phyloP scores from a whole-genome alignment of 2,329 filamentous ascomycete species.

The Hypoxylon sp. region DNA sequence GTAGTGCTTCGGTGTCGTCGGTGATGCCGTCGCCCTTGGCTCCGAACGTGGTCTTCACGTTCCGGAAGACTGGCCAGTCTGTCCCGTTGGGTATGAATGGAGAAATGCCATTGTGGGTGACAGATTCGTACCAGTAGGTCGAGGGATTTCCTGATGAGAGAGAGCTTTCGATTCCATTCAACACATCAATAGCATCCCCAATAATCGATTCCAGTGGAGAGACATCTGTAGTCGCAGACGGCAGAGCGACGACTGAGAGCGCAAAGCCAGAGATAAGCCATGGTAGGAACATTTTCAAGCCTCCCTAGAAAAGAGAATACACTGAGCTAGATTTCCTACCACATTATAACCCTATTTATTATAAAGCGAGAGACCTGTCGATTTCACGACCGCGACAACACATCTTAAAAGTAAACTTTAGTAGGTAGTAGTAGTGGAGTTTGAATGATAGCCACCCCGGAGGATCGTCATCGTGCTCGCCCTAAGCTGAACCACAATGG shows the following conservation, averaged over 20 bases:
- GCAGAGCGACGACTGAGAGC: conserved; percentile 5
- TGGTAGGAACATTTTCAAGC: conserved; percentile 8
- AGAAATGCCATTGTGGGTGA: conserved; percentile 26
- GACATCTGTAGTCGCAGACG: neutral
- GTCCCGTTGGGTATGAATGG: conserved; percentile 23
- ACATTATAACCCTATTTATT: neutral
- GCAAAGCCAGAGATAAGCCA: conserved; percentile 4
- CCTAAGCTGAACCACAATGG: neutral
- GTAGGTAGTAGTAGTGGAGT: conserved; percentile 5
- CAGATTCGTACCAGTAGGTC: conserved; percentile 24
- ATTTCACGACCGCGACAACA: neutral
- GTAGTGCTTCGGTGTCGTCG: conserved; percentile 36
- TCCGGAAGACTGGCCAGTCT: conserved; percentile 26
- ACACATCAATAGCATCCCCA: neutral
- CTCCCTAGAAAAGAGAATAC: neutral
- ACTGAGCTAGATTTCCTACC: neutral
- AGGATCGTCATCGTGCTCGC: conserved; percentile 1
- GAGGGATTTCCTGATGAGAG: conserved; percentile 9
- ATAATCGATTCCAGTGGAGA: conserved; percentile 6
- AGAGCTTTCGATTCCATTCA: conserved; percentile 13
- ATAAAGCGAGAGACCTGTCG: neutral
- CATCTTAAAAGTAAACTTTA: too few species aligned
- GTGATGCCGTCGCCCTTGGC: conserved; percentile 36
- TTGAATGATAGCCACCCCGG: neutral
- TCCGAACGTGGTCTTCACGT: conserved; percentile 29